These are phyloP conservation scores for Immersiporthe knoxdaviesiana DNA, from an alignment of 2,329 filamentous ascomycete genomes.

Conservation along the genomic window DNA sequence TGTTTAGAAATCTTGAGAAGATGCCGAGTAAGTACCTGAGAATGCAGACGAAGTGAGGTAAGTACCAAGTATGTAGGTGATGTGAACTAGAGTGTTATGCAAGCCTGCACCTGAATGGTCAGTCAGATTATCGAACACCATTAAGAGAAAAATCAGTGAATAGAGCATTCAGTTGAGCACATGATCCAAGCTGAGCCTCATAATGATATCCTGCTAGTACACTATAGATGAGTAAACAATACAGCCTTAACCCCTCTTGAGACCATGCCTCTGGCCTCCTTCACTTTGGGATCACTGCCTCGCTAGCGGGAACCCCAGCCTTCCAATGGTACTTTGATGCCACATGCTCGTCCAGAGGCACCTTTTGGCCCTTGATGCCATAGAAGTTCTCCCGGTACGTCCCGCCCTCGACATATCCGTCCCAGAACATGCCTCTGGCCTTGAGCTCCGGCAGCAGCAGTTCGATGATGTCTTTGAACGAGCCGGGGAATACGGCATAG, in stretches of 20 bases:
- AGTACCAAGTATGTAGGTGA: no score
- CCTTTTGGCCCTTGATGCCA: slow-evolving; percentile 39
- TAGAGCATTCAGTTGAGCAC: background rate
- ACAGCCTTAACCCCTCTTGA: background rate
- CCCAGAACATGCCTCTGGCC: slow-evolving; percentile 60
- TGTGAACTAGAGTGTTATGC: no score
- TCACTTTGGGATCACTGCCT: slow-evolving; percentile 32
- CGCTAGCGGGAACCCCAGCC: slow-evolving; percentile 37
- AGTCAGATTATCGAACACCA: no score
- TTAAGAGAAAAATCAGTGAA: no score
- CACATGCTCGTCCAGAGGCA: slow-evolving; percentile 44
- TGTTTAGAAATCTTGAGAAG: no score
- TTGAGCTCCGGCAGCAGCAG: slow-evolving; percentile 65
- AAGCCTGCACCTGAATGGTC: no score
- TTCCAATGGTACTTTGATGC: slow-evolving; percentile 46
- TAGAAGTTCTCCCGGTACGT: slow-evolving; percentile 50
- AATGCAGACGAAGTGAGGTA: no score
- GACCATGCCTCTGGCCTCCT: background rate
- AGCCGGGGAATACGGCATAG: slow-evolving; percentile 53
- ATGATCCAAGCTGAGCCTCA: background rate
- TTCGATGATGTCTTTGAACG: slow-evolving; percentile 69
- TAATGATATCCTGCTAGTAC: background rate
- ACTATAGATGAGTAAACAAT: background rate
- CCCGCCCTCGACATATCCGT: slow-evolving; percentile 49
- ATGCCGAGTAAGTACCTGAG: no score